These are phyloP conservation scores for Crithidia expoeki DNA, from an alignment of 208 protist species.

Conservation along the genomic window DNA sequence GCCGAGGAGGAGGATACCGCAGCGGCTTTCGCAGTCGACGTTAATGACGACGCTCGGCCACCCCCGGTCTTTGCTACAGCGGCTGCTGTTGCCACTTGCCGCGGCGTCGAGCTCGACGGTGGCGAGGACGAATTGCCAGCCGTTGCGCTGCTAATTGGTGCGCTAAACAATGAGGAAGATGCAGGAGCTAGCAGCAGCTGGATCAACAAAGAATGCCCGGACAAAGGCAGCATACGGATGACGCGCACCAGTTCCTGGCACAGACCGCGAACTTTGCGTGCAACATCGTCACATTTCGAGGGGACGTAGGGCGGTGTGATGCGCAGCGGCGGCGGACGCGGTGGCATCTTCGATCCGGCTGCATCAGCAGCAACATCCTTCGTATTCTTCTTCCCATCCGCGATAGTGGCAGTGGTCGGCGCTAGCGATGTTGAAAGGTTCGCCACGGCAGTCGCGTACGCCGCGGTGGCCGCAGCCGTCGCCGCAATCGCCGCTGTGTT, in stretches of 20 bases:
- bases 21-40: neutral
- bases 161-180: constrained; percentile 58
- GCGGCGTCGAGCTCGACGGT: constrained; percentile 1
- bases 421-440: constrained; percentile 2
- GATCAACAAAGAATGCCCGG: constrained; percentile 57
- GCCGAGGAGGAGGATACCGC: neutral
- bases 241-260: constrained; percentile 57
- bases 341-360: constrained; percentile 11
- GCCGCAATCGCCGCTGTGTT: constrained; percentile 22
- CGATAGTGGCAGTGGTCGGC: neutral
- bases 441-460: constrained; percentile 27
- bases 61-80: neutral
- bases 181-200: constrained; percentile 76
- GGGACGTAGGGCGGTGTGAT: constrained; percentile 34
- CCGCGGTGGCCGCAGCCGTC: constrained; percentile 19
- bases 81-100: neutral
- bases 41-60: neutral
- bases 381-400: constrained; percentile 1
- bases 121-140: constrained; percentile 6
- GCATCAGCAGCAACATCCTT: neutral
- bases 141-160: neutral
- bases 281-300: constrained; percentile 56
- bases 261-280: constrained; percentile 49
- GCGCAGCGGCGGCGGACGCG: constrained; percentile 23
- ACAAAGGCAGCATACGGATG: constrained; percentile 44